Base-by-base conservation (phyloP, 1,139 yeast genomes). In the Nematodospora anomalae region DNA sequence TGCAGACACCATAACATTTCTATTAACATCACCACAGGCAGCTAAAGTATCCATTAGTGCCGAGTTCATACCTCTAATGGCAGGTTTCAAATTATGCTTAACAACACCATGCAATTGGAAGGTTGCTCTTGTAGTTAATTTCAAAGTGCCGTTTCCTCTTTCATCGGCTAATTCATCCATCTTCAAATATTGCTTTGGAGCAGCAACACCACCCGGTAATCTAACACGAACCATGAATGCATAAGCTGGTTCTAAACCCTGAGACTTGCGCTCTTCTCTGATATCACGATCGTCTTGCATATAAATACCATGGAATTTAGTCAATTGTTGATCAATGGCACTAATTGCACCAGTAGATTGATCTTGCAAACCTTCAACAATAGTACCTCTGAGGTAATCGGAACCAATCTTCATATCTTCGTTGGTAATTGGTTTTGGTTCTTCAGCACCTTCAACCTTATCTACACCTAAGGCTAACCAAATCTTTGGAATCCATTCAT, bases 211-310 rank as follows among this genome's bases (percentile, higher is more conserved):
- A 54, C 97, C 97, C 27, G 97, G 96, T 50, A 92, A 73, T 66
- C 98, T 83, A 37, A 87, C 89, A 67, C 98, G 85, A 14, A 89
- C 94, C 98, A 92, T 92, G 61, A 92, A 92, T 14, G 95, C 76
- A 60, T 87, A 92, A 33, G 95, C 95, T 16, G 98, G 97, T 64
- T 92, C 98, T 47, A 86, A 62, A 32, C 97, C 97, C 58, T 86
- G 86, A 33, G 87, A 77, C 66, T 89, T 90, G 58, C 97, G 82
- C 50, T 86, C 85, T 42, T 90, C 97, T 61, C 97, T 80, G 41
- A 92, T 72, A 64, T 92, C 98, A 67, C 98, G 87, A 60, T 92
- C 97, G 62, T 92, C 97, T 71, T 92, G 98, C 96, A 90, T 89
- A 62, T 92, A 92, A 49, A 90, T 89, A 65, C 98, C 98, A 60